These are phyloP conservation scores for Chlamydomonas eustigma DNA, from an alignment of 139 green algal species.

Conservation along the genomic window DNA sequence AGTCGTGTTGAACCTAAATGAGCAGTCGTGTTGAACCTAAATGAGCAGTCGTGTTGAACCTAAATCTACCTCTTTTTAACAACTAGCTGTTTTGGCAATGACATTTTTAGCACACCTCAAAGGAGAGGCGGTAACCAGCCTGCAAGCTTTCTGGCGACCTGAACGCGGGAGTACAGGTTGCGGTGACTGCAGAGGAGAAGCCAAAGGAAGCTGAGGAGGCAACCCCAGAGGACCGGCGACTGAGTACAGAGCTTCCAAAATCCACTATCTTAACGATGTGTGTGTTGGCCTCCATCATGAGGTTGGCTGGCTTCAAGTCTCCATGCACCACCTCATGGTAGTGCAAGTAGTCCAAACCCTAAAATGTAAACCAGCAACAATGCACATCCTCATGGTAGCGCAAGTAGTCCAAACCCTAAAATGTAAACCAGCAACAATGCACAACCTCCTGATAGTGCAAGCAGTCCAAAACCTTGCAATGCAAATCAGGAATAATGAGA, in stretches of 20 bases:
- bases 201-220: background rate
- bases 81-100: no score
- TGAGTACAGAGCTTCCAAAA: conserved; percentile 42
- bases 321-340: conserved; percentile 21
- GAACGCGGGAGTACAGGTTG: conserved; percentile 43
- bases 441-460: conserved; percentile 28
- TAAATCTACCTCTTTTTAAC: no score
- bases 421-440: conserved; percentile 16
- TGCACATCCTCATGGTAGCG: conserved; percentile 21
- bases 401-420: conserved; percentile 56
- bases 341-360: conserved; percentile 56
- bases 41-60: no score
- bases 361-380: background rate
- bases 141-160: conserved; percentile 45
- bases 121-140: conserved; percentile 38
- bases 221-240: conserved; percentile 25
- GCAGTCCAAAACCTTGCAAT: conserved; percentile 55
- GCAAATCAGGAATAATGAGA: conserved; percentile 12
- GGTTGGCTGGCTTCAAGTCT: conserved; percentile 25
- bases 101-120: conserved; percentile 42
- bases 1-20: no score
- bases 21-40: no score
- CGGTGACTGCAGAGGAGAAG: background rate
- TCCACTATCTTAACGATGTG: conserved; percentile 54
- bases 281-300: conserved; percentile 25